Evolutionary conservation across 1,139 yeast genomes (phyloP), one percentile per base, ranked within the genome.

Genomic region (Saccharomyces hybrid): DNA sequence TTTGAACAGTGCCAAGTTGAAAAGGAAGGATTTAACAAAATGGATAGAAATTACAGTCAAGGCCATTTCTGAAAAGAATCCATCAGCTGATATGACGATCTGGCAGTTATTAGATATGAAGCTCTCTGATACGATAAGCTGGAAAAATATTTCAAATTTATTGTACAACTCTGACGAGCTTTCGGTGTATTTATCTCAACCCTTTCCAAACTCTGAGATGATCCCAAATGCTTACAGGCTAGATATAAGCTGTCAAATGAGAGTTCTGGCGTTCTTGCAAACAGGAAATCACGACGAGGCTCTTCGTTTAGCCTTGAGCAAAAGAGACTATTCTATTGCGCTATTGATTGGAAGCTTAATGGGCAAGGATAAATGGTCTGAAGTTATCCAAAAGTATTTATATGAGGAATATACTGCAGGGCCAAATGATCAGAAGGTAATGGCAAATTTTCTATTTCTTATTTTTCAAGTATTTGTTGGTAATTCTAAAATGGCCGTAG

Each of bases 241-340:
- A 7, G 67, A 64, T 41, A 48, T 57, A 1, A 60, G 55, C 25
- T 57, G 59, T 6, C 69, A 64, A 50, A 52, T 62, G 56, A 62
- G 57, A 50, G 56, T 67, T 6, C 49, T 65, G 46, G 62, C 69
- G 4, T 61, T 69, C 28, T 63, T 87, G 51, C 85, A 82, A 64
- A 66, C 72, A 1, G 97, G 97, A 1, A 77, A 83, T 55, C 78
- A 82, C 26, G 82, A 80, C 23, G 79, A 76, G 3, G 97, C 96
- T 0, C 71, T 90, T 53, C 76, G 79, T 29, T 73, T 76, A 55
- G 82, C 95, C 1, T 68, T 89, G 34, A 76, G 80, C 2, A 79
- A 80, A 55, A 80, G 83, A 13, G 88, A 88, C 59, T 90, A 90
- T 87, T 82, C 95, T 0, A 76, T 89, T 67, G 87, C 96, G 0